phyloP scores from a whole-genome alignment of 208 protist genomes.

The Leishmania guyanensis region DNA sequence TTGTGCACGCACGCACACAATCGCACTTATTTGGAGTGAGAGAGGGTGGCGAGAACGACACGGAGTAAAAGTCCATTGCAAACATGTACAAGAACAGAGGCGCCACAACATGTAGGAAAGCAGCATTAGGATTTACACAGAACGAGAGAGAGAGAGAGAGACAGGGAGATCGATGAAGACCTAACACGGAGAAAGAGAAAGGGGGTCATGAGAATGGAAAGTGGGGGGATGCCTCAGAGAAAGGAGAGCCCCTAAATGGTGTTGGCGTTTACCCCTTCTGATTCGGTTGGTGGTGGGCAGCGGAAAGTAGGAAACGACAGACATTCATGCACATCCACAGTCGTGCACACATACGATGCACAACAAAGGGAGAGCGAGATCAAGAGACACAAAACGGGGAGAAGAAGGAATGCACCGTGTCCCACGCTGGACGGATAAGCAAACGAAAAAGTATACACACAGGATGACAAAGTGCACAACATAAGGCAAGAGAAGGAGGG shows the following conservation, averaged over 20 bases:
- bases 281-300: background rate
- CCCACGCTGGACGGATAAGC: background rate
- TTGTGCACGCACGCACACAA: background rate
- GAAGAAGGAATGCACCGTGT: background rate
- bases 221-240: background rate
- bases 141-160: background rate
- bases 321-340: background rate
- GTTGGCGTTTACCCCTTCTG: too few relatives aligned
- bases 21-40: too few relatives aligned
- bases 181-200: background rate
- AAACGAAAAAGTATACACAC: background rate
- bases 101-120: background rate
- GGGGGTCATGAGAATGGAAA: background rate
- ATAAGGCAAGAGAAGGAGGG: background rate
- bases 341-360: background rate
- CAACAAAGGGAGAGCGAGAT: background rate
- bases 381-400: background rate
- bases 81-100: background rate
- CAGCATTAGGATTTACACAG: background rate
- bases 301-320: background rate
- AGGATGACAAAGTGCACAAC: background rate
- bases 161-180: background rate
- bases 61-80: background rate
- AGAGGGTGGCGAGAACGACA: background rate
- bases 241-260: background rate